phyloP scores from a whole-genome alignment of 1,284 basidiomycete genomes.

The Apiotrichum sp. region DNA sequence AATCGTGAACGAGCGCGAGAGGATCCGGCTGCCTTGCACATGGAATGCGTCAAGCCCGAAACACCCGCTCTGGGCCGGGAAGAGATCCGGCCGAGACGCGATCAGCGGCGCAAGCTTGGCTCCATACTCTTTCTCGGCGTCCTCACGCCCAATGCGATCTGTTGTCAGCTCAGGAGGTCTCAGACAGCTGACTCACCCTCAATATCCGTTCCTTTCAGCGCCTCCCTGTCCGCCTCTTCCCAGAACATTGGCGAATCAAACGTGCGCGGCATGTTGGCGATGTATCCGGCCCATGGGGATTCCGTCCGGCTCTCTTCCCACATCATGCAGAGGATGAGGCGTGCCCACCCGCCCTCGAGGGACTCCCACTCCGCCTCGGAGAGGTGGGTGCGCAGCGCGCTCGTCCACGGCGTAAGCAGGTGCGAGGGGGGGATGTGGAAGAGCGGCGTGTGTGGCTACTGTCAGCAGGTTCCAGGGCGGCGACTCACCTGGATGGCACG shows the following conservation, averaged over 20 bases:
- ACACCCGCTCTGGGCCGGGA: conserved; percentile 53
- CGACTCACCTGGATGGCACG: conserved; percentile 40
- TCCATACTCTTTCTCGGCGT: conserved; percentile 71
- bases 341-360: conserved; percentile 71
- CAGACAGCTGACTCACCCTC: conserved; percentile 56
- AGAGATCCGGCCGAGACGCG: conserved; percentile 65
- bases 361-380: conserved; percentile 58
- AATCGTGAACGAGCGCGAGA: conserved; percentile 59
- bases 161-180: conserved; percentile 8
- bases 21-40: conserved; percentile 84
- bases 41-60: conserved; percentile 79
- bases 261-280: conserved; percentile 56
- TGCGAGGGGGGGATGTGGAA: conserved; percentile 76
- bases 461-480: background rate
- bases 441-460: conserved; percentile 49
- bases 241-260: conserved; percentile 98
- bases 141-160: conserved; percentile 81
- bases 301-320: conserved; percentile 65
- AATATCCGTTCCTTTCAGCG: conserved; percentile 76
- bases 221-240: conserved; percentile 59
- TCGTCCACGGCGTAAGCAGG: conserved; percentile 74
- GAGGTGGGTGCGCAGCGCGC: conserved; percentile 53
- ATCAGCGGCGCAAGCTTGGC: conserved; percentile 52
- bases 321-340: conserved; percentile 89
- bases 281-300: conserved; percentile 60